These are phyloP conservation scores for Galeopsis tetrahit DNA, from an alignment of 257 asterid genomes.

Conservation along the genomic window DNA sequence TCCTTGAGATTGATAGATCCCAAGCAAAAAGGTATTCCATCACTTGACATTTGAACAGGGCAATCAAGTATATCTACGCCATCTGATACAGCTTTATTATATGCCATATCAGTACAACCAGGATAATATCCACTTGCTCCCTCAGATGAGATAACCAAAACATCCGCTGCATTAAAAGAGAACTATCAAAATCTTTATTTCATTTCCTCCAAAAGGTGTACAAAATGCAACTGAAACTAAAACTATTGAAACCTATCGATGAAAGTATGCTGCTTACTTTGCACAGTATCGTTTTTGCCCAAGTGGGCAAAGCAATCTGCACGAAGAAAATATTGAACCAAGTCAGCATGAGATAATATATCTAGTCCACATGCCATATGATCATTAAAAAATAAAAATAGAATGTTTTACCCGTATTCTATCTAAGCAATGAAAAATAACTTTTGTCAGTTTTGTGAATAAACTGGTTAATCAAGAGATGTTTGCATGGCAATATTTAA, in stretches of 20 bases:
- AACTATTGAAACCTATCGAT: neutral
- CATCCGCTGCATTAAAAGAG: constrained; percentile 44
- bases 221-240: constrained; percentile 24
- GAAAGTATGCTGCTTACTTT: constrained; percentile 45
- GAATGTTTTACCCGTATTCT: neutral
- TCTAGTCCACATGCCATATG: neutral
- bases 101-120: constrained; percentile 82
- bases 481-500: too few relatives aligned
- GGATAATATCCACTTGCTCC: constrained; percentile 94
- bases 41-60: constrained; percentile 83
- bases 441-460: neutral
- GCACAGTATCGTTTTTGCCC: constrained; percentile 49
- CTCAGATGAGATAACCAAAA: constrained; percentile 68
- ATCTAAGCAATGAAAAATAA: neutral
- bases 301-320: constrained; percentile 87
- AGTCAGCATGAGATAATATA: neutral
- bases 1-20: constrained; percentile 80
- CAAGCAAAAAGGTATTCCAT: constrained; percentile 78
- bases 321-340: constrained; percentile 27
- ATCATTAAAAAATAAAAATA: too few relatives aligned
- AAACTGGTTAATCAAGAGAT: neutral
- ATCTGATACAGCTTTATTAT: constrained; percentile 67
- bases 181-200: too few relatives aligned
- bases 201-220: neutral
- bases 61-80: constrained; percentile 82